Evolutionary conservation across 768 basidiomycete genomes (phyloP), one percentile per base, ranked within the genome.

Genomic region (Chalciporus pseudorubinellus): DNA sequence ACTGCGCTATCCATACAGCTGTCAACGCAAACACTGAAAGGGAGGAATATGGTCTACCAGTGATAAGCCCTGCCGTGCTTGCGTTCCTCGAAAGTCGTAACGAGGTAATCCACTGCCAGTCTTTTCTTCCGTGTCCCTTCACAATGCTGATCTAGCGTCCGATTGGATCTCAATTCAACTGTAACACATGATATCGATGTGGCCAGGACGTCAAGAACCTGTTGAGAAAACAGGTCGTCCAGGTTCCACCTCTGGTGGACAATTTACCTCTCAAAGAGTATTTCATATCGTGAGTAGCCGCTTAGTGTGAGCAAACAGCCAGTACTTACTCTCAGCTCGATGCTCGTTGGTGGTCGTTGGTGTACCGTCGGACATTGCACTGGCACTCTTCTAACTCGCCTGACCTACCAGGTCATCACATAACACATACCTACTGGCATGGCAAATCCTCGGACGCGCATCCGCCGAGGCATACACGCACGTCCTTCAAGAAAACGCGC

Each of bases 361-460:
- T 31, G 31, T 11, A 1, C 9, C 12, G 10, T 31, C 13, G 31
- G 6, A 31, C 31, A 14, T 31, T 31, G 31, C 5, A 12, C 31
- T 13, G 2, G 1, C 31, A 31, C 13, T 14, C 31, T 31, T 31
- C 10, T 14, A 9, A 31, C 16, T 4, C 14, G n/a, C n/a, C 1
- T 36, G 16, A 36, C 3, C 31, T 4, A 36, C n/a, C 62, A 82
- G 82, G 5, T 81, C 83, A 1, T 84, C 82, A 0, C 84, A 86
- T 57, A 85, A 86, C 59, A 85, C 84, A 2, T 86, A 86, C 56
- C 74, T 86, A 1, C 67, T 84, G 3, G 73, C 79, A 2, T 72
- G 79, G 38, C 84, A 85, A 58, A 63, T 85, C 21, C 64, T 81
- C 14, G 84, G 83, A 6, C 71, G 70, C 33, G 68, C 81, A 5